phyloP scores from a whole-genome alignment of 345 rosid genomes.

The Syzygium grande region DNA sequence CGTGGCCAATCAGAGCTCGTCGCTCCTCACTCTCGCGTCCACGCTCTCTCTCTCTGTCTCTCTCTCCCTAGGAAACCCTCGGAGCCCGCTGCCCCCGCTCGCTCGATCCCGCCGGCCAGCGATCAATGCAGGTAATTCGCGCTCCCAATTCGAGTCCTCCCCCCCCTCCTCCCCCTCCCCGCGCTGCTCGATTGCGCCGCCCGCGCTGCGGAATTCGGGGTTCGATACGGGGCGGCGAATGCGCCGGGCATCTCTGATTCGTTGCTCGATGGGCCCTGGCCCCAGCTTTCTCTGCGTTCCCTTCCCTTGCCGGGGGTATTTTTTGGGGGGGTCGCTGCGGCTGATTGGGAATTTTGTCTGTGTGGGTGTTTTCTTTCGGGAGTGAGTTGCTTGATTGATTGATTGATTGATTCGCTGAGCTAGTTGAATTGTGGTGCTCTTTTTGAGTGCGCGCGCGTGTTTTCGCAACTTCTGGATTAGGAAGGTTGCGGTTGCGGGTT shows the following conservation, averaged over 20 bases:
- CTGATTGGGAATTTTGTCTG: neutral
- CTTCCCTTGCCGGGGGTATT: too few species aligned
- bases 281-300: neutral
- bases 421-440: neutral
- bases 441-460: neutral
- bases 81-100: slow-evolving; percentile 1
- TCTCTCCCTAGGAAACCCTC: neutral
- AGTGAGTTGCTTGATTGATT: neutral
- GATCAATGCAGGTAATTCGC: slow-evolving; percentile 31
- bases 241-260: neutral
- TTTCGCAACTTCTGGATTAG: neutral
- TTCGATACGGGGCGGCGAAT: neutral
- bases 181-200: neutral
- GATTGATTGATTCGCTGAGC: neutral
- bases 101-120: slow-evolving; percentile 16
- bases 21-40: neutral
- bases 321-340: neutral
- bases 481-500: neutral
- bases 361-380: neutral
- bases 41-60: neutral
- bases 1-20: neutral
- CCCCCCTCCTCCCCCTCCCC: too few species aligned
- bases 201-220: neutral
- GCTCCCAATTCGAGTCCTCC: neutral
- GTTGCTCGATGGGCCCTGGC: neutral